Base-by-base conservation (phyloP, 345 rosid genomes). In the Rhodomyrtus tomentosa region DNA sequence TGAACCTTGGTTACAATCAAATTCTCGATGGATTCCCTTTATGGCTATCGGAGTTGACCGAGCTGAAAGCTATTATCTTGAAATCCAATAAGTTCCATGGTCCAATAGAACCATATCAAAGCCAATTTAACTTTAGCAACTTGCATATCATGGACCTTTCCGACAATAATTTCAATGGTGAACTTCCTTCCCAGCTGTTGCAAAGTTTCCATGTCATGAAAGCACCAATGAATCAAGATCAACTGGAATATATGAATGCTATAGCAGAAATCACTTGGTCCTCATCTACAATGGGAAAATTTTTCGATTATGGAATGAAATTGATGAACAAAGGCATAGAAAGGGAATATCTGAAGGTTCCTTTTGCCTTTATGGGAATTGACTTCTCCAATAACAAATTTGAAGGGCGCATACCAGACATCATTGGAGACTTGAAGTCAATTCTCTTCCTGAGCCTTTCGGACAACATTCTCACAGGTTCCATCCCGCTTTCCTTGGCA, bases 251-350 rank as follows among this genome's bases (percentile, higher is more conserved):
- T 55, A 24, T 55, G 59, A 55, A 55, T 53, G 20, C 10, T 18
- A 20, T 6, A 6, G 24, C 21, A 53, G 10, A 6, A 3, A 6
- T 53, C 10, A 0, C 25, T 7, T 20, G 0, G 10, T 21, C 25
- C 24, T 7, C 0, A 4, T 2, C 3, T 53, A 3, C 10, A 21
- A 0, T 53, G 20, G 4, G 1, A 6, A 0, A 10, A 7, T 20
- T 0, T 53, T 52, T 21, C 8, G 21, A 53, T 18, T 58, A 58
- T 58, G 9, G 0, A 6, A 58, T 58, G 72, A 3, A 14, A 14
- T 27, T 58, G 72, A 58, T 6, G 8, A 13, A 5, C 0, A n/a
- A 56, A 56, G 62, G 62, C 29, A 0, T 0, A n/a, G 16, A 56
- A 11, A 56, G 4, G 62, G 32, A n/a, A 5, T n/a, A 56, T 32